These are phyloP conservation scores for Fusarium sp. DNA, from an alignment of 2,329 filamentous ascomycete genomes.

Conservation along the genomic window DNA sequence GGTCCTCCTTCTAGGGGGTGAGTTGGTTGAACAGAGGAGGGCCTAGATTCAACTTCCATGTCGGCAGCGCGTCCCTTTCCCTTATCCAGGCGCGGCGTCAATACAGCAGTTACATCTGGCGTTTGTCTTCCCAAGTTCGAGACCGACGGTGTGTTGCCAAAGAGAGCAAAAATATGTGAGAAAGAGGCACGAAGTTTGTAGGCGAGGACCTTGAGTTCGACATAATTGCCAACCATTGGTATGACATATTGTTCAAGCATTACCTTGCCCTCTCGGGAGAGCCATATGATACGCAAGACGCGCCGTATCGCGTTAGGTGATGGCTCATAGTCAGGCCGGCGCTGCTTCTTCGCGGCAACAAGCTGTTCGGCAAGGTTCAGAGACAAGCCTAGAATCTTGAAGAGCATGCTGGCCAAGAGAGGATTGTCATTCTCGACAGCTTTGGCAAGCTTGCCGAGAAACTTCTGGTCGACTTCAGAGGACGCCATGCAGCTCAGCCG, in stretches of 20 bases:
- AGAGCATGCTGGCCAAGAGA: conserved; percentile 81
- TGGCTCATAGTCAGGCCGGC: conserved; percentile 79
- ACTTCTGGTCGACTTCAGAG: conserved; percentile 97
- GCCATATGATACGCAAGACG: conserved; percentile 91
- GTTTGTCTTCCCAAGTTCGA: conserved; percentile 65
- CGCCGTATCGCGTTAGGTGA: conserved; percentile 83
- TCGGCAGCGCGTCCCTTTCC: conserved; percentile 59
- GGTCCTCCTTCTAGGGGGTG: conserved; percentile 65
- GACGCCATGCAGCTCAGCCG: conserved; percentile 76
- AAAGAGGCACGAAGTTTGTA: conserved; percentile 94
- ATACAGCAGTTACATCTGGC: conserved; percentile 53
- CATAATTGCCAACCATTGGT: conserved; percentile 80
- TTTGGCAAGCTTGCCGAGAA: conserved; percentile 87
- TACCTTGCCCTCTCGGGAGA: conserved; percentile 87
- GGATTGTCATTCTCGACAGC: conserved; percentile 80
- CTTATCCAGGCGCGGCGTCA: conserved; percentile 52
- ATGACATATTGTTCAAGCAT: conserved; percentile 89
- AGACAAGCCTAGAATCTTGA: conserved; percentile 89
- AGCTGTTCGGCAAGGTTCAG: conserved; percentile 87
- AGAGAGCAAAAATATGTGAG: conserved; percentile 95
- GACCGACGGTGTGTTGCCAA: conserved; percentile 88
- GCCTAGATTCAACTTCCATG: conserved; percentile 51
- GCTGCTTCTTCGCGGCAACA: conserved; percentile 81
- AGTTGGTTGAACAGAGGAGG: conserved; percentile 57
- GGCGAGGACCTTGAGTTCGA: conserved; percentile 86